These are phyloP conservation scores for Berberis vulgaris DNA, from an alignment of 164 flowering plant genomes.

Conservation along the genomic window DNA sequence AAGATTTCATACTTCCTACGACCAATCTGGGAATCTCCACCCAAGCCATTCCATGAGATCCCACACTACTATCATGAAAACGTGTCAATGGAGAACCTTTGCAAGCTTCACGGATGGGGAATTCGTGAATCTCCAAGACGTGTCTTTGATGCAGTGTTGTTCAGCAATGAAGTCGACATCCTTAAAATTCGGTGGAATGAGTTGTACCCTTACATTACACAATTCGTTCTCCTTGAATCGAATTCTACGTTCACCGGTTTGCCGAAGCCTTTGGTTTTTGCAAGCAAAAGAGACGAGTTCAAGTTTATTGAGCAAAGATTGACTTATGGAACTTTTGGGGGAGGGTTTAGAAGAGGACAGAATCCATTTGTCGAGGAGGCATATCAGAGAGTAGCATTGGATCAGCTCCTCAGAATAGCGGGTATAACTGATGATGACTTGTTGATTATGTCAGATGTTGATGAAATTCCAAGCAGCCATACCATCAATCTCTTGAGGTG, in stretches of 20 bases:
- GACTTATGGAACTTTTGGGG: slow-evolving; percentile 64
- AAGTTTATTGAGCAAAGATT: slow-evolving; percentile 60
- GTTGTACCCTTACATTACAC: slow-evolving; percentile 18
- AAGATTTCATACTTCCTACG: slow-evolving; percentile 75
- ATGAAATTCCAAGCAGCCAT: no score
- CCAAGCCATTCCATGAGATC: slow-evolving; percentile 56
- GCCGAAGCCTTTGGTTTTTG: slow-evolving; percentile 54
- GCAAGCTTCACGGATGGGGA: slow-evolving; percentile 83
- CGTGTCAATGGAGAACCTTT: slow-evolving; percentile 72
- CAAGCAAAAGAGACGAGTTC: slow-evolving; percentile 39
- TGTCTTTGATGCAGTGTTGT: no score
- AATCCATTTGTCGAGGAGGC: slow-evolving; percentile 90
- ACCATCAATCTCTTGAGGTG: slow-evolving; percentile 52
- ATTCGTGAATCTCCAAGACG: no score
- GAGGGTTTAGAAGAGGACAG: slow-evolving; percentile 52
- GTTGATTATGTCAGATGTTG: no score
- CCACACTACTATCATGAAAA: slow-evolving; percentile 82
- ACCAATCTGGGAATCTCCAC: slow-evolving; percentile 83
- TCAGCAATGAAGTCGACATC: slow-evolving; percentile 49
- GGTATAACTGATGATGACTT: slow-evolving; percentile 16
- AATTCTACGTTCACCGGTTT: slow-evolving; percentile 78
- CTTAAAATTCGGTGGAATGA: slow-evolving; percentile 56
- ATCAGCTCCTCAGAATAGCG: slow-evolving; percentile 59
- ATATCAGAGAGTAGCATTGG: slow-evolving; percentile 69
- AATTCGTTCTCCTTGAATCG: slow-evolving; percentile 81